Conservation (phyloP, 352 stramenopile species). For the Phytophthora brassicae region DNA sequence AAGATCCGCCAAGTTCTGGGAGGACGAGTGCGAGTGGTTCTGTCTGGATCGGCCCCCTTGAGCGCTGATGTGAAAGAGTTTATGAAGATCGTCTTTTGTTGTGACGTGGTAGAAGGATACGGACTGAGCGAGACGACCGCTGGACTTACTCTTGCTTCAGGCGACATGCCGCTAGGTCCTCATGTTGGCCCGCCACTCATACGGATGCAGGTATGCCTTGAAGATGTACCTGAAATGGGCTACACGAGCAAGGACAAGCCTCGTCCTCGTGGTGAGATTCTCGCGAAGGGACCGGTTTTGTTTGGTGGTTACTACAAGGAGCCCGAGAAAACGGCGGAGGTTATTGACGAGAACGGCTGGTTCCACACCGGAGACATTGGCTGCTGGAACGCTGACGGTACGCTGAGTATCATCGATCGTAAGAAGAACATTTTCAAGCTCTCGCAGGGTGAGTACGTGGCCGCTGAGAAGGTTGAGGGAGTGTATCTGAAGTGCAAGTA, state of each 20-base stretch:
- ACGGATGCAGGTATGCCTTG: constrained; percentile 90
- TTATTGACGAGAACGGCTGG: constrained; percentile 92
- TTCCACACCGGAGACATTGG: constrained; percentile 98
- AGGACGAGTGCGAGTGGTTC: constrained; percentile 86
- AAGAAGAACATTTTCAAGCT: constrained; percentile 97
- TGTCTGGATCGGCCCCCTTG: constrained; percentile 94
- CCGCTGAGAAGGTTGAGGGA: constrained; percentile 96
- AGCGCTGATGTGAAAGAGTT: constrained; percentile 94
- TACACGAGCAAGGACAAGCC: constrained; percentile 89
- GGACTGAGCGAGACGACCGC: constrained; percentile 95
- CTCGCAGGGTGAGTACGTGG: constrained; percentile 95
- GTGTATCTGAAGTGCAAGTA: constrained; percentile 92
- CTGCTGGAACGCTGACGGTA: constrained; percentile 93
- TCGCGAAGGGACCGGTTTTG: constrained; percentile 75
- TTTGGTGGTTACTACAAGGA: constrained; percentile 96
- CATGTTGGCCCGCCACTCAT: constrained; percentile 92
- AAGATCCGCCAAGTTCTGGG: constrained; percentile 94
- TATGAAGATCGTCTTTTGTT: constrained; percentile 93
- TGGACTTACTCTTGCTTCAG: constrained; percentile 67
- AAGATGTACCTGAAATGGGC: constrained; percentile 97
- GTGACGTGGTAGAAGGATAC: constrained; percentile 94
- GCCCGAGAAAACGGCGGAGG: constrained; percentile 89
- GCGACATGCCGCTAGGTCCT: constrained; percentile 63
- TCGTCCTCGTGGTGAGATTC: constrained; percentile 63
- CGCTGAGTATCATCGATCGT: constrained; percentile 89